A percentile compares a stretch with the other conserved stretches of the same genome.
Evolutionary conservation across 805 yeast genomes (phyloP).

Genomic region (Sugiyamaella floridensis): DNA sequence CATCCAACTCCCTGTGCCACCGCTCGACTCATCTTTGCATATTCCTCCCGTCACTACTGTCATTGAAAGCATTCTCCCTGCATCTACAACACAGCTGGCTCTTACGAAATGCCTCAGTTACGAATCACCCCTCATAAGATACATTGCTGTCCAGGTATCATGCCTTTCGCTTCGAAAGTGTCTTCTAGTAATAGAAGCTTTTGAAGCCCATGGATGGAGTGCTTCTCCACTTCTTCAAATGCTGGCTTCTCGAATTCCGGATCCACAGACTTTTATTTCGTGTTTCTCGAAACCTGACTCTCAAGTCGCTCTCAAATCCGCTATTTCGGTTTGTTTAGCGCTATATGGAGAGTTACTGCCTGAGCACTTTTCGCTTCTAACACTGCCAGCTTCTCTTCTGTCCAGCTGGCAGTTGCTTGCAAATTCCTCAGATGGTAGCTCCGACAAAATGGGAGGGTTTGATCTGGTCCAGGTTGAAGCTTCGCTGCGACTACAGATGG

Average conservation of each 20-base stretch:
- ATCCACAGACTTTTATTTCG: conserved; percentile 19
- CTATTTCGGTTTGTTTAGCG: neutral
- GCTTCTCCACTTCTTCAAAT: conserved; percentile 31
- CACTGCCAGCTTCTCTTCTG: conserved; percentile 5
- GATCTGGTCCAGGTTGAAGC: conserved; percentile 2
- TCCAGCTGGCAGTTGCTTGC: conserved; percentile 1
- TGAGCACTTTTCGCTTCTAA: neutral
- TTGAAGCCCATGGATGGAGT: conserved; percentile 39
- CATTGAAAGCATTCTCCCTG: conserved; percentile 56
- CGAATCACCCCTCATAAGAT: conserved; percentile 48
- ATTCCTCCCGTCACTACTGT: conserved; percentile 36
- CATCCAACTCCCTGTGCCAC: conserved; percentile 51
- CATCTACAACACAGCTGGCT: conserved; percentile 51
- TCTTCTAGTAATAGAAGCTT: conserved; percentile 34
- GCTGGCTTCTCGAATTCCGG: conserved; percentile 32
- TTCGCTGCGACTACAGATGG: conserved; percentile 5
- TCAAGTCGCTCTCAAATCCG: neutral
- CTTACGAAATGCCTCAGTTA: conserved; percentile 53
- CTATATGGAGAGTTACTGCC: conserved; percentile 8
- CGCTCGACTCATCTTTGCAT: conserved; percentile 9
- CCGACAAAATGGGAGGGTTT: conserved; percentile 34
- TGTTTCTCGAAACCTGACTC: neutral
- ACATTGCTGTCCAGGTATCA: conserved; percentile 56
- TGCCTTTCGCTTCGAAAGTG: conserved; percentile 49
- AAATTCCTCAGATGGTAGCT: conserved; percentile 1